Conservation (phyloP, 164 flowering plant species). For the Annona squamosa region DNA sequence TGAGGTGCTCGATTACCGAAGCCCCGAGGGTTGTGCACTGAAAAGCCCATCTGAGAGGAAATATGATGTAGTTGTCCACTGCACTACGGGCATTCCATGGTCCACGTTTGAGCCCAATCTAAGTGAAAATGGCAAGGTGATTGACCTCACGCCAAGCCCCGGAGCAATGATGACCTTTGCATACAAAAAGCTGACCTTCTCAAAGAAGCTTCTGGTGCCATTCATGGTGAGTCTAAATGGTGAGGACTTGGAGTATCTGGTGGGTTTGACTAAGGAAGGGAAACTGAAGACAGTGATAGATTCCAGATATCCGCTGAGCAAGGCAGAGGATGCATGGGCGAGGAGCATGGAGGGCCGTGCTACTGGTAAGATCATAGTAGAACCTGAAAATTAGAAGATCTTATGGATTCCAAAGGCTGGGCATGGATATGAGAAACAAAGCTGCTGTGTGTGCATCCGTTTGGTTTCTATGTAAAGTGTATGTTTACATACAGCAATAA, state of each 20-base stretch:
- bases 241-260: constrained; percentile 16
- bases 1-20: constrained; percentile 43
- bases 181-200: constrained; percentile 37
- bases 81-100: constrained; percentile 31
- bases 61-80: constrained; percentile 48
- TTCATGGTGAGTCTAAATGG: constrained; percentile 20
- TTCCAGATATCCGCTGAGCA: constrained; percentile 15
- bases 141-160: constrained; percentile 35
- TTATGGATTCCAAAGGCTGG: neutral
- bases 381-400: neutral
- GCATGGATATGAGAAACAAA: too few relatives aligned
- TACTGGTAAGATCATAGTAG: constrained; percentile 16
- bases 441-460: too few relatives aligned
- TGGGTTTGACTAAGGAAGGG: constrained; percentile 13
- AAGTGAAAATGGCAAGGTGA: constrained; percentile 39
- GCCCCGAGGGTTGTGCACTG: constrained; percentile 42
- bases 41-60: constrained; percentile 51
- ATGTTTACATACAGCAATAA: too few relatives aligned
- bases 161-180: constrained; percentile 32
- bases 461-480: too few relatives aligned
- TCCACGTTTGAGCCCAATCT: constrained; percentile 31
- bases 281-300: constrained; percentile 15
- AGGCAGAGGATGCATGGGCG: constrained; percentile 17
- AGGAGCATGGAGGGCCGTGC: constrained; percentile 17
- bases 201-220: constrained; percentile 47